phyloP scores from a whole-genome alignment of 2,329 filamentous ascomycete genomes.

The Colletotrichum graminicola region DNA sequence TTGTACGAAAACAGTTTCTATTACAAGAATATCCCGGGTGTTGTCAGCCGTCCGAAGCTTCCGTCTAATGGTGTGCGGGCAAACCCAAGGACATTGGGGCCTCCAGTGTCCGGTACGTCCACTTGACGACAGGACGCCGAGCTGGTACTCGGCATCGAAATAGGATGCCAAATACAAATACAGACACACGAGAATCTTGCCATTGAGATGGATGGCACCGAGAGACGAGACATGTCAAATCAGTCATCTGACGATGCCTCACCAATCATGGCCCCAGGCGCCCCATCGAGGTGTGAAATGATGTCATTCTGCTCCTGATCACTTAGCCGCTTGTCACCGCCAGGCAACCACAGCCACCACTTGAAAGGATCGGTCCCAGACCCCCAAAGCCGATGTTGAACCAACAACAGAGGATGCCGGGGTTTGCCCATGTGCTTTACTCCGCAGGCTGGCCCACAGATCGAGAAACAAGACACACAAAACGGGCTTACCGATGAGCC shows the following conservation, averaged over 20 bases:
- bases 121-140: neutral
- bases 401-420: neutral
- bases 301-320: constrained; percentile 19
- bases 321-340: constrained; percentile 3
- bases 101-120: no score
- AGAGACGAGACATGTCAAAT: neutral
- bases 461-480: neutral
- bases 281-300: constrained; percentile 3
- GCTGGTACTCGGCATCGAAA: neutral
- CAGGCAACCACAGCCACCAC: neutral
- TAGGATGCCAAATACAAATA: neutral
- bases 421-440: neutral
- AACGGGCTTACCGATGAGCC: neutral
- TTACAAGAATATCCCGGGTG: constrained; percentile 1
- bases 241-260: constrained; percentile 17
- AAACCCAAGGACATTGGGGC: neutral
- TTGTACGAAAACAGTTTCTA: neutral
- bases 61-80: neutral
- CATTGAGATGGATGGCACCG: constrained; percentile 13
- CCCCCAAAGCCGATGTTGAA: neutral
- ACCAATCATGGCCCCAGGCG: constrained; percentile 9
- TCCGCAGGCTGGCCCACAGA: neutral
- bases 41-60: constrained; percentile 8
- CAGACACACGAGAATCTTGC: neutral
- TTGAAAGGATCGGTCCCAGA: neutral